Base-by-base conservation (phyloP, 306 rosid species). In the Cajanus cajan region DNA sequence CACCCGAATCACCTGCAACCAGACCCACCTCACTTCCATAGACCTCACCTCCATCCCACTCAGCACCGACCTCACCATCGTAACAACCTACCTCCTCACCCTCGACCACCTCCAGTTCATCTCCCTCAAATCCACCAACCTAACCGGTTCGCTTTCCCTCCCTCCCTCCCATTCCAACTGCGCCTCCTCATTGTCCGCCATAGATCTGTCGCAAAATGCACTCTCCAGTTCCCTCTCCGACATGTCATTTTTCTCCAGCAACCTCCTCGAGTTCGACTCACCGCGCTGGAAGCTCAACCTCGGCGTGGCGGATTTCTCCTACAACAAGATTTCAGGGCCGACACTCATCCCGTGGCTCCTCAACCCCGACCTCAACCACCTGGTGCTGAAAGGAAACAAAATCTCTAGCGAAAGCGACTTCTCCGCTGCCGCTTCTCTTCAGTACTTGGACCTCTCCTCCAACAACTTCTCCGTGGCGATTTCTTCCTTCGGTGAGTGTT, bases 151-250 rank as follows among this genome's bases (percentile, higher is more conserved):
- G 4, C 6, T 24, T 36, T 4, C 94, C 84, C 71, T 90, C 78
- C 78, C 82, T 58, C 15, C 80, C 28, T 21, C 81, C 7, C 69
- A 64, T 21, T 76, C 83, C 68, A 86, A 84, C 79, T 93, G 99
- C 68, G 8, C 84, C 71, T 25, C 91, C 65, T 34, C 88, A 11
- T 85, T 95, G 43, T 43, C 86, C 73, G 1, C 84, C 78, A 0
- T 95, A 84, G 98, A 95, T 93, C 99, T 95, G 10, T 84, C 99
- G 1, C 81, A 21, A 2, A 95, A 95, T 87, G 1, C 36, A 5
- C 21, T 95, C 40, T 90, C 93, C 14, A 94, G 93, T 0, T 78
- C 89, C 6, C 13, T 93, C 7, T 80, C 86, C 0, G 83, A 77
- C 40, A 40, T 87, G 8, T 64, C 95, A 2, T 70, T 24, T 50